Evolutionary conservation across 495 filamentous ascomycete genomes (phyloP).

Genomic region (Penicillium roqueforti): DNA sequence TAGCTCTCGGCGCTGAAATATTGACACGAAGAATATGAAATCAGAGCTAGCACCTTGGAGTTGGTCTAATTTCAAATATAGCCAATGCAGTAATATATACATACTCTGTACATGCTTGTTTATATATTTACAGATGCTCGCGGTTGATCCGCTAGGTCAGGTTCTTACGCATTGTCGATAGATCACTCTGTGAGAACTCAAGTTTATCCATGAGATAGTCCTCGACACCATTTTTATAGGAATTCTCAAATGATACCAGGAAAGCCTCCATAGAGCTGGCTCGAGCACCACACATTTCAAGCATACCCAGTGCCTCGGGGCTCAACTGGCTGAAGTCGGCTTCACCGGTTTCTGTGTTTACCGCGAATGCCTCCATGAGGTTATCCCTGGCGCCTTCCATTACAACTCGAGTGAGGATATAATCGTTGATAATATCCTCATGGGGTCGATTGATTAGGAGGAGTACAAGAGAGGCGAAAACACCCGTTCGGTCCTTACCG

Average conservation of each 20-base stretch:
- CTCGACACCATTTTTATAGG: conserved; percentile 21
- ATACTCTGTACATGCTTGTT: not conserved
- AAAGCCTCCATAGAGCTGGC: conserved; percentile 29
- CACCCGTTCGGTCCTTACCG: conserved; percentile 63
- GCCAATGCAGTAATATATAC: not conserved
- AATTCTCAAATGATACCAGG: conserved; percentile 24
- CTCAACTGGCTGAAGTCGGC: conserved; percentile 21
- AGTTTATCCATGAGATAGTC: conserved; percentile 20
- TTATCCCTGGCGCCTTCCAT: conserved; percentile 27
- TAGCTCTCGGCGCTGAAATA: no score
- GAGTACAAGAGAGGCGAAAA: conserved; percentile 54
- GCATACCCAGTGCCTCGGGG: conserved; percentile 24
- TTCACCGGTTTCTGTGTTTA: not conserved
- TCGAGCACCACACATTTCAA: conserved; percentile 27
- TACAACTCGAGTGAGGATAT: conserved; percentile 30
- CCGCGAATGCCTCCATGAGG: conserved; percentile 19
- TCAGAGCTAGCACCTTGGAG: not conserved
- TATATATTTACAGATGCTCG: not conserved
- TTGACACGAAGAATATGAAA: no score
- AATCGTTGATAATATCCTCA: conserved; percentile 50
- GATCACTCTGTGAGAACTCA: conserved; percentile 16
- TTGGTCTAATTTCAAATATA: no score
- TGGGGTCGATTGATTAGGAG: conserved; percentile 45
- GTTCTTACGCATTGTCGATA: conserved; percentile 18
- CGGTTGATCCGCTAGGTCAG: not conserved